phyloP scores from a whole-genome alignment of 306 rosid genomes.

The Cucurbita argyrosperma region DNA sequence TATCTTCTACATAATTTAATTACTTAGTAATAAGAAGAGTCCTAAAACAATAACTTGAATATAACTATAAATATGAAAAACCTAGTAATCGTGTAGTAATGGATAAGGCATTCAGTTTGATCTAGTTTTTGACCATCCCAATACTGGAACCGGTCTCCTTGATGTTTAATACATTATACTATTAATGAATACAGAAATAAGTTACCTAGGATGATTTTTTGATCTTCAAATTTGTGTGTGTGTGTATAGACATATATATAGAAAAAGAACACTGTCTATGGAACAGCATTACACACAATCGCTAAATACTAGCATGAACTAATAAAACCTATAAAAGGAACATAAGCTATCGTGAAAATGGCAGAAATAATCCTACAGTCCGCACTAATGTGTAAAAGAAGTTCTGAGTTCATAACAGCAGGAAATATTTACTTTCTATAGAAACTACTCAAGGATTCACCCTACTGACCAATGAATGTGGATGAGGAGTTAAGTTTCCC shows the following conservation, averaged over 20 bases:
- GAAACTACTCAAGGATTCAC: background rate
- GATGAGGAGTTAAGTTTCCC: slow-evolving; percentile 44
- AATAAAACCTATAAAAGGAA: background rate
- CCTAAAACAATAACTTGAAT: background rate
- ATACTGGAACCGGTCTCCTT: background rate
- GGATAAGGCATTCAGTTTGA: background rate
- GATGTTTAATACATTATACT: background rate
- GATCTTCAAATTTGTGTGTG: background rate
- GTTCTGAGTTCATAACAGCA: background rate
- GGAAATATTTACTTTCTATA: background rate
- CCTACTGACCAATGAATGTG: slow-evolving; percentile 33
- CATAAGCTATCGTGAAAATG: background rate
- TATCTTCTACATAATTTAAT: background rate
- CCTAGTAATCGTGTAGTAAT: background rate
- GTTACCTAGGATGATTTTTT: background rate
- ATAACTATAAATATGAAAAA: background rate
- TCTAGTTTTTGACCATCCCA: background rate
- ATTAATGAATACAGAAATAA: background rate
- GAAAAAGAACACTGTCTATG: background rate
- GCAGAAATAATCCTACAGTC: background rate
- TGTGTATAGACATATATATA: too few species aligned
- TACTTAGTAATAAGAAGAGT: background rate
- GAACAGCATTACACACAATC: background rate
- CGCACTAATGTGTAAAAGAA: background rate
- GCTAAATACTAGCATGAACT: background rate